Evolutionary conservation across 2,329 filamentous ascomycete genomes (phyloP), one percentile per base, ranked within the genome.

Genomic region (Alternaria rosae): DNA sequence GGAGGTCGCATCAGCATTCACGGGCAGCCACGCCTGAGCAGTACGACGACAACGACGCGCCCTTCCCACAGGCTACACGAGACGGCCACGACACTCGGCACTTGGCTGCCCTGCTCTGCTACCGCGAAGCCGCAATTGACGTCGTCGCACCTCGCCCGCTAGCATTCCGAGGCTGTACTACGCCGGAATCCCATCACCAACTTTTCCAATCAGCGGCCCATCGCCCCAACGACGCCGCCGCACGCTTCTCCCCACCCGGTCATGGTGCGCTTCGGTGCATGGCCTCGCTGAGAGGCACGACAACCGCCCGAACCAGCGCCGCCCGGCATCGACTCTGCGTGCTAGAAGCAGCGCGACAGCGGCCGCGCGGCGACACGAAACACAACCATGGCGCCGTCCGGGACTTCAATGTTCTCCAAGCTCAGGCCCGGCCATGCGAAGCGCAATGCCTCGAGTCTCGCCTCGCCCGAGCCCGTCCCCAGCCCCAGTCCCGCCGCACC

Each of bases 321-420:
- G 32, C 32, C 52, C 59, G 52, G 58, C 55, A 44, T 32, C 45
- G 17, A 26, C 28, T 11, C 59, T 56, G 54, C 57, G 52, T 54
- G 35, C 35, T 38, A 61, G 59, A 56, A 52, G 62, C 59, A 64
- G 59, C 66, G 63, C 69, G 66, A 64, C 56, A 61, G 64, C 54
- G 56, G 62, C 62, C 44, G 64, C 66, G 63, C 59, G 64, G 61
- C 66, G 63, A 54, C 44, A 52, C 35, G 55, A 55, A 55, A 55
- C 59, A 51, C 58, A 59, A 52, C 60, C 55, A 80, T 79, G 77
- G 77, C 78, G 66, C 78, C 78, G 67, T 78, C 76, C 45, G 77
- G 72, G 66, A 78, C 76, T 52, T 77, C 71, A 65, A 76, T 80
- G 73, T 80, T 81, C 59, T 78, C 78, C 57, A 79, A 80, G 66